These are phyloP conservation scores for Lenwebbia sp. DNA, from an alignment of 345 rosid genomes.

Conservation along the genomic window DNA sequence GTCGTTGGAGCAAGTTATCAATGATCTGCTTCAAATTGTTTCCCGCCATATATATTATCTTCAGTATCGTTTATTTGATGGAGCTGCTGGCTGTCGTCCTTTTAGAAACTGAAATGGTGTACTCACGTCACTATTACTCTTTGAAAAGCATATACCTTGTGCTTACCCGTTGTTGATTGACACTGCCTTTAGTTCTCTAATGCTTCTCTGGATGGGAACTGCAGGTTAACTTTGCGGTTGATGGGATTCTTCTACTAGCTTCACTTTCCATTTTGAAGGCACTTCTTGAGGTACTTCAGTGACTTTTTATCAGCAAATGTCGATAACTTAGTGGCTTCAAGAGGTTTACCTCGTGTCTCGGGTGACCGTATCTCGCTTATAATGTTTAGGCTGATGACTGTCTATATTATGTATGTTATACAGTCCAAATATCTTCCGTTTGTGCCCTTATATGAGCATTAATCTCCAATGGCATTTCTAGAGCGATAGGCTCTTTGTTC, in stretches of 20 bases:
- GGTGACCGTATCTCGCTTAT: background rate
- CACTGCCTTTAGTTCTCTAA: background rate
- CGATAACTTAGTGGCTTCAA: background rate
- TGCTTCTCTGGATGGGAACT: background rate
- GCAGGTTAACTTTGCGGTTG: constrained; percentile 79
- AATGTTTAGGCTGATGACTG: background rate
- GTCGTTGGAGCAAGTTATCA: background rate
- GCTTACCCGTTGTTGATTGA: background rate
- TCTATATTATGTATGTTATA: background rate
- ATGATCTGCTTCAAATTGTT: background rate
- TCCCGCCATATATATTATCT: background rate
- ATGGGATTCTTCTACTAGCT: constrained; percentile 62
- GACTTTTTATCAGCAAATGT: background rate
- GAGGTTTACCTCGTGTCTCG: background rate
- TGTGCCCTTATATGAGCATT: background rate
- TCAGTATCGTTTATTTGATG: background rate
- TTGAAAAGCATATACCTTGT: background rate
- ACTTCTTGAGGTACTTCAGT: constrained; percentile 48
- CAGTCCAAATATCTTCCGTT: background rate
- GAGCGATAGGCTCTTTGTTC: background rate
- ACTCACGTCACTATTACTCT: background rate
- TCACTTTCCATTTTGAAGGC: constrained; percentile 58
- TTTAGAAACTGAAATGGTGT: background rate
- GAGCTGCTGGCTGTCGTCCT: background rate
- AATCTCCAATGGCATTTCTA: background rate